These are phyloP conservation scores for Vitis riparia DNA, from an alignment of 164 flowering plant species.

Conservation along the genomic window DNA sequence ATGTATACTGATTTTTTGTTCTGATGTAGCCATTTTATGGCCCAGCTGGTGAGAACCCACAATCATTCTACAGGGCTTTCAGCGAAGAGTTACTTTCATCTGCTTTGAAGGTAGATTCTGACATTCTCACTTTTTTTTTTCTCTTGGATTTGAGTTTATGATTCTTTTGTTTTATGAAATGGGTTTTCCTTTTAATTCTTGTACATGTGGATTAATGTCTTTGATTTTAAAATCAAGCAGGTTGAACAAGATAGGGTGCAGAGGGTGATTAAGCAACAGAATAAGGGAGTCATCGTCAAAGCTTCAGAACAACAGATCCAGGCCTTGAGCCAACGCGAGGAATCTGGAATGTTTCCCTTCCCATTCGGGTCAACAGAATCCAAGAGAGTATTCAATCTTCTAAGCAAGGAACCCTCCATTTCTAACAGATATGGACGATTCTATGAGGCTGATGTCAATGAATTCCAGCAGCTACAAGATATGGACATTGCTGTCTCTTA, in stretches of 20 bases:
- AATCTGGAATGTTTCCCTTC: constrained; percentile 14
- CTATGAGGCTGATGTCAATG: constrained; percentile 18
- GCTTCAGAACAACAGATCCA: constrained; percentile 41
- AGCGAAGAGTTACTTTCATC: constrained; percentile 60
- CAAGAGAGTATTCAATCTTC: constrained; percentile 29
- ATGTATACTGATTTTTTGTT: not conserved
- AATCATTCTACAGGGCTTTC: constrained; percentile 54
- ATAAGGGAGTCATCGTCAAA: constrained; percentile 29
- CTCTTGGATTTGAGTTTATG: no score
- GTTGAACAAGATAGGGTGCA: constrained; percentile 29
- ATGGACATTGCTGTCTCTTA: constrained; percentile 33
- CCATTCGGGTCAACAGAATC: constrained; percentile 36
- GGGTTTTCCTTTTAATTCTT: no score
- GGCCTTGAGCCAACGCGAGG: constrained; percentile 33
- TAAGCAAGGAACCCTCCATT: constrained; percentile 22
- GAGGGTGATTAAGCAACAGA: constrained; percentile 34
- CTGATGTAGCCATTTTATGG: constrained; percentile 41
- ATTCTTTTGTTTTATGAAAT: no score
- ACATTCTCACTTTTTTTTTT: not conserved
- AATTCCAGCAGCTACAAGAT: constrained; percentile 26
- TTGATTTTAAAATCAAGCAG: constrained; percentile 13
- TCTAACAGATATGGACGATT: constrained; percentile 44
- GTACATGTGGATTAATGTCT: no score
- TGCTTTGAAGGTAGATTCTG: constrained; percentile 49
- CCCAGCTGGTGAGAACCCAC: constrained; percentile 55